Base-by-base conservation (phyloP, 2,329 filamentous ascomycete genomes). In the Colletotrichum simmondsii region DNA sequence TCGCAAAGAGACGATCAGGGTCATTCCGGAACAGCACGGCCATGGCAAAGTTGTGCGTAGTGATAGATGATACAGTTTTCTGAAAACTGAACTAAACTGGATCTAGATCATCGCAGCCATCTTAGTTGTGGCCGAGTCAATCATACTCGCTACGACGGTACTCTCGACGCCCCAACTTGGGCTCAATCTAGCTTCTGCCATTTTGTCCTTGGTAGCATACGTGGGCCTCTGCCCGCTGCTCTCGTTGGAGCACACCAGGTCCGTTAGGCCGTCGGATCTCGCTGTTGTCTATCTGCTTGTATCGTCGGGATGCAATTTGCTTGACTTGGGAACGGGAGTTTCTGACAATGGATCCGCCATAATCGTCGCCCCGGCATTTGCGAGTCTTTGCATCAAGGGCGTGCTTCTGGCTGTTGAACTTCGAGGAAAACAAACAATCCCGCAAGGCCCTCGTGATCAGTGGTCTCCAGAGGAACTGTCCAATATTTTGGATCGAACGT, bases 211-310 rank as follows among this genome's bases (percentile, higher is more conserved):
- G 8, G 4, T 60, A 5, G 62, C 62, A 11, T 32, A 16, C 26
- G 32, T 70, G 24, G 54, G 63, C 19, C 62, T 70, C 1, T 65
- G 53, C 6, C 54, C 62, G 14, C 16, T 70, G 30, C 24, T 70
- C 2, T 46, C 35, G 11, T 11, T 70, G 3, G 68, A 70, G 22
- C 62, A 70, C 35, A n/a, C 53, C 30, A 30, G 62, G 4, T 66
- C 68, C 2, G 16, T 66, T n/a, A 70, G 6, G 26, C 68, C 68
- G 7, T 70, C 68, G 19, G 54, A 66, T 26, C 61, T 70, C 5
- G 26, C 46, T 7, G 10, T 59, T 11, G 35, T 60, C 24, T 70
- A 70, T 24, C 30, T 70, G 4, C 24, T 66, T 8, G 30, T 53
- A 14, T 66, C 32, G 7, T 32, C 24, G n/a, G 30, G 24, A 4